These are phyloP conservation scores for Nemophila menziesii DNA, from an alignment of 257 asterid genomes.

Conservation along the genomic window DNA sequence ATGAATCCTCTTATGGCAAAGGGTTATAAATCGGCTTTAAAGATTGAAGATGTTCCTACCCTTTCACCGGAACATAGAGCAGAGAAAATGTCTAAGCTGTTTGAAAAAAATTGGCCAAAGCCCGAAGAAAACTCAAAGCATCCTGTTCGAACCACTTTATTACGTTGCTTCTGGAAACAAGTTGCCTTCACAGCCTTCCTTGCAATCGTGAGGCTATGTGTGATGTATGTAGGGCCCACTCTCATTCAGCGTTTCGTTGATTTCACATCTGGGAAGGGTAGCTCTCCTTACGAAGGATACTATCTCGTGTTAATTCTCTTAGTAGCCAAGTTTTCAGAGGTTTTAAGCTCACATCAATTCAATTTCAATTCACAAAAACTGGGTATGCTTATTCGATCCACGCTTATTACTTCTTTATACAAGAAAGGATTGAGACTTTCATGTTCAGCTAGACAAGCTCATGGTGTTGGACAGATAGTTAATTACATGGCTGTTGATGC, in stretches of 20 bases:
- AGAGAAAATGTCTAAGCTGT: slow-evolving; percentile 31
- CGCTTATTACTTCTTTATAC: slow-evolving; percentile 38
- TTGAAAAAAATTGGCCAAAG: slow-evolving; percentile 38
- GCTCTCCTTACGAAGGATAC: slow-evolving; percentile 24
- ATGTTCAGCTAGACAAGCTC: slow-evolving; percentile 51
- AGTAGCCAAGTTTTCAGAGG: slow-evolving; percentile 40
- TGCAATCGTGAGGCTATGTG: slow-evolving; percentile 27
- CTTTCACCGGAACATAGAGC: slow-evolving; percentile 42
- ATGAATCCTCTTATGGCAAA: slow-evolving; percentile 44
- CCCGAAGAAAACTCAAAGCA: slow-evolving; percentile 28
- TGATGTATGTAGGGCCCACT: slow-evolving; percentile 48
- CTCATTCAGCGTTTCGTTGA: slow-evolving; percentile 43
- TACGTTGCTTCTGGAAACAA: slow-evolving; percentile 49
- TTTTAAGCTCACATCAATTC: slow-evolving; percentile 55
- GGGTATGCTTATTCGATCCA: slow-evolving; percentile 55
- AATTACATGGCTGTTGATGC: slow-evolving; percentile 73
- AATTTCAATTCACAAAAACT: slow-evolving; percentile 43
- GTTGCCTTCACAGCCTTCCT: slow-evolving; percentile 37
- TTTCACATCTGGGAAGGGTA: slow-evolving; percentile 33
- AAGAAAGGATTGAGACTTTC: slow-evolving; percentile 49
- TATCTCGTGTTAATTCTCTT: slow-evolving; percentile 31
- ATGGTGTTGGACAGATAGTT: slow-evolving; percentile 69
- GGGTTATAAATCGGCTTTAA: slow-evolving; percentile 40
- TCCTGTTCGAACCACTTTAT: slow-evolving; percentile 33
- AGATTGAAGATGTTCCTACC: slow-evolving; percentile 40